phyloP scores from a whole-genome alignment of 352 stramenopile genomes.

The Pilasporangium apinafurcum region DNA sequence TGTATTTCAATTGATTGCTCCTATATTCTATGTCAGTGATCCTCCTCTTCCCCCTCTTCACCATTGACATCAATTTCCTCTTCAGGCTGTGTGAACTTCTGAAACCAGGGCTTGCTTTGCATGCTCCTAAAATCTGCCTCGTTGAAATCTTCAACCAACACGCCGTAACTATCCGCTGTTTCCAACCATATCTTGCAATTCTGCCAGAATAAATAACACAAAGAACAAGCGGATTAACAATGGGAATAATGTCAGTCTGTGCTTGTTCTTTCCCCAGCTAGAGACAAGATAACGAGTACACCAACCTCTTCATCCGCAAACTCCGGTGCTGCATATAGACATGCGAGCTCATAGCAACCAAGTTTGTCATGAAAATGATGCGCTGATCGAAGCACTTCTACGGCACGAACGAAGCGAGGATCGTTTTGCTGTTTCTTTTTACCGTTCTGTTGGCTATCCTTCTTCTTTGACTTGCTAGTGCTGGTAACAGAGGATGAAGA shows the following conservation, averaged over 20 bases:
- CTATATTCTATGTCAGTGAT: background rate
- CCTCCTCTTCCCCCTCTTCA: constrained; percentile 4
- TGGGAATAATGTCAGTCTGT: no score
- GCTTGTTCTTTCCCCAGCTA: background rate
- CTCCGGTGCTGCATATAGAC: constrained; percentile 41
- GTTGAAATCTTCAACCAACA: constrained; percentile 72
- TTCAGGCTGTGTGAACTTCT: constrained; percentile 36
- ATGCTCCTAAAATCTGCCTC: constrained; percentile 47
- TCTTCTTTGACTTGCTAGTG: constrained; percentile 12
- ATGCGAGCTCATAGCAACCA: constrained; percentile 67
- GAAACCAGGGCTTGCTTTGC: constrained; percentile 49
- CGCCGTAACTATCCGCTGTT: constrained; percentile 72
- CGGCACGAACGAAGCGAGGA: constrained; percentile 32
- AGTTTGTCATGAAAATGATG: constrained; percentile 84
- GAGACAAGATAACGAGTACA: background rate
- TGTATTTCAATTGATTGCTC: background rate
- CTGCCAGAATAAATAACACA: constrained; percentile 9
- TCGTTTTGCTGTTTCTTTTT: constrained; percentile 11
- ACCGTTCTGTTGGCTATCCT: constrained; percentile 8
- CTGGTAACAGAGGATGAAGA: no score
- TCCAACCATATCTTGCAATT: constrained; percentile 72
- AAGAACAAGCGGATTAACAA: no score
- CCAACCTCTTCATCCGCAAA: constrained; percentile 58
- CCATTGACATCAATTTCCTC: constrained; percentile 18
- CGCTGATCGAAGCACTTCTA: constrained; percentile 57